Conservation (phyloP, 202 grass and related monocot species). For the Alloteropsis angusta region DNA sequence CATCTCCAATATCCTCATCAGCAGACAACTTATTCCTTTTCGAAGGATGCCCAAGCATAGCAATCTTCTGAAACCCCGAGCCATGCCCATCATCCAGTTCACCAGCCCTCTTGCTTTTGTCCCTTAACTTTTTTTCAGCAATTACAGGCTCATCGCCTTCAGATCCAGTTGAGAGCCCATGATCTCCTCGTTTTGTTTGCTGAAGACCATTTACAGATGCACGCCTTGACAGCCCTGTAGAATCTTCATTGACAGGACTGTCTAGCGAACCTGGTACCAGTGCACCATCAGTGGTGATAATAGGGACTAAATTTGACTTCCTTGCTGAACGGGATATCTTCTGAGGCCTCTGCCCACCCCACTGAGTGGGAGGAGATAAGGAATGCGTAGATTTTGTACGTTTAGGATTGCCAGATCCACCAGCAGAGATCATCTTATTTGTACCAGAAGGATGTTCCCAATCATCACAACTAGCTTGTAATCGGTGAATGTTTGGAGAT, state of each 20-base stretch:
- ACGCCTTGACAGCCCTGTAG: constrained; percentile 26
- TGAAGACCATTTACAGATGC: constrained; percentile 38
- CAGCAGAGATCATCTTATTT: constrained; percentile 62
- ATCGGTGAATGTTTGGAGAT: constrained; percentile 49
- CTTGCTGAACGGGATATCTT: constrained; percentile 83
- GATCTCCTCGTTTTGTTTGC: constrained; percentile 56
- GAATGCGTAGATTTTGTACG: constrained; percentile 52
- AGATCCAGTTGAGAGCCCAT: constrained; percentile 41
- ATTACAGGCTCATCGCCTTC: constrained; percentile 59
- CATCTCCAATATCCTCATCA: constrained; percentile 60
- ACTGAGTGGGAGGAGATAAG: constrained; percentile 68
- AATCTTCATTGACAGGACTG: constrained; percentile 44
- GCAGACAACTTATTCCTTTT: constrained; percentile 70
- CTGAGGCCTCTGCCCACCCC: constrained; percentile 83
- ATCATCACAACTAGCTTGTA: constrained; percentile 50
- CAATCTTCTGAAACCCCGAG: constrained; percentile 59
- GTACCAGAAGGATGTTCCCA: constrained; percentile 57
- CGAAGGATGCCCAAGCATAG: constrained; percentile 58
- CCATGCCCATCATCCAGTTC: constrained; percentile 55
- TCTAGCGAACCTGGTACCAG: constrained; percentile 38
- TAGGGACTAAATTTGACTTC: constrained; percentile 69
- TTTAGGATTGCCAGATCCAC: constrained; percentile 57
- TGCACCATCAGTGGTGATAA: constrained; percentile 45
- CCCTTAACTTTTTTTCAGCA: constrained; percentile 67
- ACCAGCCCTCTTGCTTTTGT: constrained; percentile 63